Percentiles rank a stretch among this genome's conserved stretches.
Evolutionary conservation across 2,329 filamentous ascomycete species (phyloP).

Genomic region (Ophiostoma perfectum): DNA sequence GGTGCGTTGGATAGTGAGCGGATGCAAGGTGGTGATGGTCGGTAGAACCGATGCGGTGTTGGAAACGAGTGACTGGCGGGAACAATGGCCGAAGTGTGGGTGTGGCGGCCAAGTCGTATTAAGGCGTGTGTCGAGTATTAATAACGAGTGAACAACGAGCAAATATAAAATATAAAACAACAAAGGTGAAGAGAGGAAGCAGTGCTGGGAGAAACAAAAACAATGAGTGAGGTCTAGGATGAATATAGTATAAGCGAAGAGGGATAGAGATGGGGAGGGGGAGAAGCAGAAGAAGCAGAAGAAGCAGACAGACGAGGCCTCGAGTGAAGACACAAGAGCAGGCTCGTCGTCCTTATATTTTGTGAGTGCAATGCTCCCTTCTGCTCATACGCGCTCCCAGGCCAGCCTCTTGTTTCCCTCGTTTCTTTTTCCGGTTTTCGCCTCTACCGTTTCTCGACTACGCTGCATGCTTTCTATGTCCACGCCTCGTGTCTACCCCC

Average conservation of each 20-base stretch:
- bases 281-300: too few relatives aligned
- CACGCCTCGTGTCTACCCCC: background rate
- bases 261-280: background rate
- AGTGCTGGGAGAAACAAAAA: background rate
- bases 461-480: background rate
- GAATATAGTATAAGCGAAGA: background rate
- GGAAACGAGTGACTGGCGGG: background rate
- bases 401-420: background rate
- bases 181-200: background rate
- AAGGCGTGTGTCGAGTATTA: slow-evolving; percentile 1
- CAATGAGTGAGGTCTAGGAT: background rate
- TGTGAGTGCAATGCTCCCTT: too few relatives aligned
- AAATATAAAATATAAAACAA: background rate
- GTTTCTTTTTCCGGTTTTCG: background rate
- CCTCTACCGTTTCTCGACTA: background rate
- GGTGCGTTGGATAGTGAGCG: background rate
- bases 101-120: background rate
- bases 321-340: background rate
- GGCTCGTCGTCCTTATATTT: background rate
- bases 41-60: background rate
- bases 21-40: background rate
- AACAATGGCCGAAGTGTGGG: background rate
- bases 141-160: background rate
- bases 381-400: background rate
- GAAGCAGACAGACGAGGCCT: background rate